Base-by-base conservation (phyloP, 345 rosid genomes). In the Bruguiera sexangula region DNA sequence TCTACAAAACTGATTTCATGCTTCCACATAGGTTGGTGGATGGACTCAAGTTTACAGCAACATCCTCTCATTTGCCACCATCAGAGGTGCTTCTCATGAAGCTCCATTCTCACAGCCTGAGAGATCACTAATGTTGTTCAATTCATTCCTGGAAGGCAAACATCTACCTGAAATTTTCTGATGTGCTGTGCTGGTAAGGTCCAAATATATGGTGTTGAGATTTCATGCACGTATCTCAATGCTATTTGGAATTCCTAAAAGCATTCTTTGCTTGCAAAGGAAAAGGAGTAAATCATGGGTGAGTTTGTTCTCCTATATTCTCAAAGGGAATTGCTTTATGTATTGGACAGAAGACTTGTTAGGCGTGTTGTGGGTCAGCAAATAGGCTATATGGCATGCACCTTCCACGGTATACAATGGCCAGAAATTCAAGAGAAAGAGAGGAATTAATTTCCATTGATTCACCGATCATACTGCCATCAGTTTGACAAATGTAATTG, bases 51-150 rank as follows among this genome's bases (percentile, higher is more conserved):
- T 88, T 71, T 88, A 91, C 56, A 52, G 73, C 20, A 27, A 31
- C 60, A 62, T 74, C 50, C 64, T 74, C 16, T 68, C 77, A 13
- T 93, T 89, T 83, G 97, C 98, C n/a, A 93, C 98, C 20, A 89
- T 91, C 39, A 80, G 98, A 85, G 98, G 98, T 72, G 97, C 97
- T 48, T 81, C 98, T 4, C 98, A 93, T 56, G 97, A 94, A 81
- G 98, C 92, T 32, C 98, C 98, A 21, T 91, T 89, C 73, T 91
- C 97, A 19, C 98, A 94, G 86, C 98, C 97, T 8, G 89, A 89
- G 79, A 85, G 97, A 81, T 94, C 98, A 6, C 85, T 94, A n/a
- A 88, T 86, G 71, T 81, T 94, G 50, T 94, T 94, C 82, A 85
- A 79, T 72, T 87, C 93, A 39, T 85, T 94, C 78, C 76, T 94